Evolutionary conservation across 805 yeast genomes (phyloP).

Genomic region (Metschnikowia sp.): DNA sequence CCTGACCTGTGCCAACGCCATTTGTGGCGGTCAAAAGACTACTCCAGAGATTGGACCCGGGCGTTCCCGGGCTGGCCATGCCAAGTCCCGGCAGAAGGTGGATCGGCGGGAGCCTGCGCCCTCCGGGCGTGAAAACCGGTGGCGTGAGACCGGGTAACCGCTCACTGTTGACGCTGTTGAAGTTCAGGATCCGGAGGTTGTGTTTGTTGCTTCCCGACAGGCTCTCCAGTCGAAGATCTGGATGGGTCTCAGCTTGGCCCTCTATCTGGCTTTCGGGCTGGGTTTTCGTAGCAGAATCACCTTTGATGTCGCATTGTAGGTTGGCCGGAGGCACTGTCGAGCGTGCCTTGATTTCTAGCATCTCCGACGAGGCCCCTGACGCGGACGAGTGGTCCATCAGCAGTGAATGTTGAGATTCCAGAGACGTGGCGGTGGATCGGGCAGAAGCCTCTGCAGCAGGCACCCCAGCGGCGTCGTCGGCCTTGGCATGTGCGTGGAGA

Average conservation of each 20-base stretch:
- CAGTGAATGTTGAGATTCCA: slow-evolving; percentile 7
- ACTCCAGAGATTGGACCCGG: slow-evolving; percentile 49
- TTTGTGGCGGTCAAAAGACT: slow-evolving; percentile 43
- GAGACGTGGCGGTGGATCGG: slow-evolving; percentile 7
- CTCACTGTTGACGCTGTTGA: slow-evolving; percentile 24
- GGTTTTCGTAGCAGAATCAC: background rate
- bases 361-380: slow-evolving; percentile 8
- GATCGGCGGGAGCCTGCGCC: slow-evolving; percentile 54
- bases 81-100: slow-evolving; percentile 44
- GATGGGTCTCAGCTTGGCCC: too few relatives aligned
- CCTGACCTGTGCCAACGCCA: slow-evolving; percentile 9
- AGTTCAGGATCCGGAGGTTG: slow-evolving; percentile 33
- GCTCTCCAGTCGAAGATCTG: background rate
- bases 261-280: background rate
- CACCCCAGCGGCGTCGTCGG: background rate
- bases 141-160: slow-evolving; percentile 42
- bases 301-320: background rate
- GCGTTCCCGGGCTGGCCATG: slow-evolving; percentile 47
- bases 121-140: slow-evolving; percentile 56
- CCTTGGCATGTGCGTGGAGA: slow-evolving; percentile 8
- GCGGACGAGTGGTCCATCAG: slow-evolving; percentile 6
- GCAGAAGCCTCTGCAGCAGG: slow-evolving; percentile 1
- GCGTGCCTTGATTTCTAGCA: slow-evolving; percentile 10
- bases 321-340: background rate
- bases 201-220: slow-evolving; percentile 26